Evolutionary conservation across 345 rosid species (phyloP), one percentile per base, ranked within the genome.

Genomic region (Gossypium sturtianum): DNA sequence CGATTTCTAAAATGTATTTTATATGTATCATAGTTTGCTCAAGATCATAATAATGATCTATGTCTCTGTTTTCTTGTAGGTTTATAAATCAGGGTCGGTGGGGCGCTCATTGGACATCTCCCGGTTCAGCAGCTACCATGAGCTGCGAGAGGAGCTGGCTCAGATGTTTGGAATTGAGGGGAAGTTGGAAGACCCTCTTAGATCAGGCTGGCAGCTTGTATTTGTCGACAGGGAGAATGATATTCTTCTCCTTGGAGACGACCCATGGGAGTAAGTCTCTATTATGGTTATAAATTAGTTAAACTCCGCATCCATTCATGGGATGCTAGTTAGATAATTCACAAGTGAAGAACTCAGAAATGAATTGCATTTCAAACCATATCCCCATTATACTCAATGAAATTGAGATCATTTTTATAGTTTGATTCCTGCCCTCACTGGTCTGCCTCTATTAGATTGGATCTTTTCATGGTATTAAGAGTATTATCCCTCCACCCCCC

Each of bases 181-280:
- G 76, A 82, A 85, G 79, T 86, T 88, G 66, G 97, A 91, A 85
- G 83, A 88, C 83, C 89, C 97, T 83, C 83, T 80, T 82, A 89
- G 97, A 89, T 91, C 93, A 89, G 93, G 97, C 93, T 91, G 97
- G 97, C 93, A 91, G 97, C 97, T 91, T 89, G 93, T 89, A 88
- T 91, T 91, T 67, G 91, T 91, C 54, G 93, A 91, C 90, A 85
- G 90, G 97, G 93, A 91, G 89, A 84, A 89, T 80, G 97, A 91
- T 76, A 84, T 86, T 57, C 97, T 91, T 88, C 97, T 91, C 90
- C 97, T 89, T 83, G 97, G 93, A 79, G 93, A 91, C 48, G 97
- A 88, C 78, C 97, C 97, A 0, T 91, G 97, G 97, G 89, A 89
- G 93, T 91, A 77, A 83, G 93, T 85, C 34, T 19, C 56, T 73